Conservation (phyloP, 345 rosid genomes). For the Sisymbrium irio region DNA sequence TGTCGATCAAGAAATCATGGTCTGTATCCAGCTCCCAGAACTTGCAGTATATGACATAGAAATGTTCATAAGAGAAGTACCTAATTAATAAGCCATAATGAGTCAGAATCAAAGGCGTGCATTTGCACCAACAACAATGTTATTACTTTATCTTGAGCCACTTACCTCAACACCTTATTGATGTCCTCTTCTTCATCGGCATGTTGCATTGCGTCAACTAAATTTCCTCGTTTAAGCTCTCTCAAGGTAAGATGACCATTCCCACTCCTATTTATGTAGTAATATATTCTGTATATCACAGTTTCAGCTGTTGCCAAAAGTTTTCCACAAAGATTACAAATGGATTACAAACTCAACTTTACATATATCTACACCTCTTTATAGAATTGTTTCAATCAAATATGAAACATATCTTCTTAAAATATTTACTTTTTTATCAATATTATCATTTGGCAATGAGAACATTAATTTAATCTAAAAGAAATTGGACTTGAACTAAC, state of each 20-base stretch:
- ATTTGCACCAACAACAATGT: background rate
- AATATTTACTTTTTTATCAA: background rate
- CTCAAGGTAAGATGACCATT: conserved; percentile 83
- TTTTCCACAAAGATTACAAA: conserved; percentile 7
- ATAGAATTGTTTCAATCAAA: background rate
- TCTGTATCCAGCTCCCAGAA: conserved; percentile 99
- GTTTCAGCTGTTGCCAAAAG: conserved; percentile 84
- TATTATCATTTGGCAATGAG: background rate
- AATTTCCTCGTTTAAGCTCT: conserved; percentile 92
- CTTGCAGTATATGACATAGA: conserved; percentile 97
- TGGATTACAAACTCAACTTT: conserved; percentile 1
- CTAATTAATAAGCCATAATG: conserved; percentile 36
- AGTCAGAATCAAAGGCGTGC: background rate
- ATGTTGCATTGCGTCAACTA: conserved; percentile 85
- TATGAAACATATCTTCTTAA: background rate
- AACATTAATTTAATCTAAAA: background rate
- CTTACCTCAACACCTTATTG: conserved; percentile 90
- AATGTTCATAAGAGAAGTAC: conserved; percentile 95
- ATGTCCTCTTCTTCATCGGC: conserved; percentile 99
- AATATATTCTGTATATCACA: conserved; percentile 94
- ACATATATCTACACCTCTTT: background rate
- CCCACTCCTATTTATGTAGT: conserved; percentile 84
- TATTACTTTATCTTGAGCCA: background rate
- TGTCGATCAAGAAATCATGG: conserved; percentile 96
- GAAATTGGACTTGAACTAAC: conserved; percentile 42